These are phyloP conservation scores for Crithidia mellificae DNA, from an alignment of 208 protist species.

Conservation along the genomic window DNA sequence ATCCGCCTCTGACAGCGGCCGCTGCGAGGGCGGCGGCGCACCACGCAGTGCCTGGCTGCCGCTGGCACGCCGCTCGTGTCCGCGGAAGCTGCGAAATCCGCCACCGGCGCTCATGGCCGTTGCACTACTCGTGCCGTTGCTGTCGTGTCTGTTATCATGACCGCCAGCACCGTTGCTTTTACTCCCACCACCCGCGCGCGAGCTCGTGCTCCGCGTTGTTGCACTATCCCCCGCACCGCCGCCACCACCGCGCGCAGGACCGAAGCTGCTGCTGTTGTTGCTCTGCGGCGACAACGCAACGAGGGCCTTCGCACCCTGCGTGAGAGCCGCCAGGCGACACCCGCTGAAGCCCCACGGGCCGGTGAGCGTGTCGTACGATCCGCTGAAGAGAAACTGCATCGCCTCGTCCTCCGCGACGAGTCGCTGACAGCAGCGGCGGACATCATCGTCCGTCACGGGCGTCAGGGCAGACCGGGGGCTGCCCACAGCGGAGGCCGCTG, in stretches of 20 bases:
- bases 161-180: not conserved
- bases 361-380: constrained; percentile 24
- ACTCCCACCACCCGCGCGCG: not conserved
- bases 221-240: too few relatives aligned
- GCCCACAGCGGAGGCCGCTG: too few relatives aligned
- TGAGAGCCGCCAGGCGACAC: constrained; percentile 19
- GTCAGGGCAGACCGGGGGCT: too few relatives aligned
- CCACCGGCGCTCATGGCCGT: constrained; percentile 1
- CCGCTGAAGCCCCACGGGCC: constrained; percentile 30
- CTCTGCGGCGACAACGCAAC: not conserved
- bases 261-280: constrained; percentile 1
- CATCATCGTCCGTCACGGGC: constrained; percentile 9
- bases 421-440: constrained; percentile 20
- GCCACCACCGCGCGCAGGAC: too few relatives aligned
- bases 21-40: constrained; percentile 5
- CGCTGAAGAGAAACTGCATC: constrained; percentile 28
- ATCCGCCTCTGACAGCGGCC: constrained; percentile 26
- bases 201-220: too few relatives aligned
- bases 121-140: too few relatives aligned
- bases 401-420: constrained; percentile 26
- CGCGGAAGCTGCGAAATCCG: constrained; percentile 22
- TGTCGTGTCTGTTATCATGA: not conserved
- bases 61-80: constrained; percentile 22
- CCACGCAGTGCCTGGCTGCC: constrained; percentile 17
- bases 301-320: not conserved